Base-by-base conservation (phyloP, 164 flowering plant species). In the Protea cynaroides region DNA sequence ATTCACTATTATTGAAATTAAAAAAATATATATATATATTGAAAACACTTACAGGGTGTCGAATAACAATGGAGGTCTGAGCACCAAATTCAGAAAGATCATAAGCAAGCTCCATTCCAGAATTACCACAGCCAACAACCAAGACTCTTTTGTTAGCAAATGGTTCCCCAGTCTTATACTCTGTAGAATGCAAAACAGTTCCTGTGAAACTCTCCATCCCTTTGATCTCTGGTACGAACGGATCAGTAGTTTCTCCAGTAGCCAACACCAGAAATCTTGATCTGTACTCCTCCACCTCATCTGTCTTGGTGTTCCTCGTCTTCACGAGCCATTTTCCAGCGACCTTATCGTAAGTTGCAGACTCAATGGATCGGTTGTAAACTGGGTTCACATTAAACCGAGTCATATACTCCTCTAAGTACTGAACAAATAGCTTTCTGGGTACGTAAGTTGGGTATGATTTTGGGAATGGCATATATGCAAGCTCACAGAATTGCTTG, bases 81-180 rank as follows among this genome's bases (percentile, higher is more conserved):
- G 82, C 89, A 7, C 81, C 81, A 25, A 44, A 62, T 36, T 71
- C 63, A 0, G 79, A 70, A 0, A 86, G 68, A 68, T 88, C 95
- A 34, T 71, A 68, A 1, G 82, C 75, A 25, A 88, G 83, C 59
- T 88, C 95, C 88, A 84, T 83, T 4, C 89, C 95, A 0, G 95
- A 88, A 49, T 88, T 88, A 4, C 95, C 95, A 67, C 76, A 50
- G 1, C 91, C 95, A 22, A 83, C 84, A 7, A 88, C 91, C 76
- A 84, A 71, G 52, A 83, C 92, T 1, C 66, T 71, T 59, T 78
- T 78, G 1, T 44, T 71, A 6, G 22, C 14, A 44, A 56, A 88
- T 18, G 8, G 34, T 14, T 23, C 23, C 0, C 89, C 92, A n/a
- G 67, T 59, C 22, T 83, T 81, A 25, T 82, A 88, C 40, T 59